Base-by-base conservation (phyloP, 768 basidiomycete species). In the Leccinum imitatum region DNA sequence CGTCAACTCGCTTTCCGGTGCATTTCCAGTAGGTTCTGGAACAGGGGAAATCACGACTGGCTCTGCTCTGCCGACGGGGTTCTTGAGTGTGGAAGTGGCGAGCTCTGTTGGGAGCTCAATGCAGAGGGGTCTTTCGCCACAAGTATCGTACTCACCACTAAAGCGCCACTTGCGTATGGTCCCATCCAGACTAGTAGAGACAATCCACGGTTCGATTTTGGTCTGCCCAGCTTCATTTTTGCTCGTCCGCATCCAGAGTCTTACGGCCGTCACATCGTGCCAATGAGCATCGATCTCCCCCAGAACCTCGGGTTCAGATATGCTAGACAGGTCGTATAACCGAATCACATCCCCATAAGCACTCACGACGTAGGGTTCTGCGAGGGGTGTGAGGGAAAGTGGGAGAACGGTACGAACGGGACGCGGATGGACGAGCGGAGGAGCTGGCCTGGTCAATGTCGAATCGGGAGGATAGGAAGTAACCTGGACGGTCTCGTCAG, bases 81-180 rank as follows among this genome's bases (percentile, higher is more conserved):
- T 59, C 21, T 69, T 9, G 17, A 65, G 64, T 1, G 60, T 74
- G 25, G 72, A 74, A 3, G 67, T 59, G 11, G 55, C 63, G 17
- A 73, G 71, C 52, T 75, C 72, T 73, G 53, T 48, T 13, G 17
- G 41, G 9, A 11, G 19, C 41, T 62, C 48, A 53, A 46, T 59
- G 5, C 6, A 8, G 59, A 23, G 1, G 25, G 7, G 7, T 23
- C 17, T 56, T 55, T 23, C 14, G 30, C 19, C 9, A 39, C 9
- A 21, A 10, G 1, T 13, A 57, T 33, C 5, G 6, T 14, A 52
- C 70, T 62, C 69, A 87, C 85, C 89, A 75, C 82, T 76, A 53
- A 95, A 75, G 68, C 79, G 83, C 95, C 95, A 98, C 69, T 85
- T 86, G 62, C 95, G 80, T 53, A 98, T 78, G 21, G 95, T 97